These are phyloP conservation scores for Kazachstania psychrophila DNA, from an alignment of 805 yeast species.

Conservation along the genomic window DNA sequence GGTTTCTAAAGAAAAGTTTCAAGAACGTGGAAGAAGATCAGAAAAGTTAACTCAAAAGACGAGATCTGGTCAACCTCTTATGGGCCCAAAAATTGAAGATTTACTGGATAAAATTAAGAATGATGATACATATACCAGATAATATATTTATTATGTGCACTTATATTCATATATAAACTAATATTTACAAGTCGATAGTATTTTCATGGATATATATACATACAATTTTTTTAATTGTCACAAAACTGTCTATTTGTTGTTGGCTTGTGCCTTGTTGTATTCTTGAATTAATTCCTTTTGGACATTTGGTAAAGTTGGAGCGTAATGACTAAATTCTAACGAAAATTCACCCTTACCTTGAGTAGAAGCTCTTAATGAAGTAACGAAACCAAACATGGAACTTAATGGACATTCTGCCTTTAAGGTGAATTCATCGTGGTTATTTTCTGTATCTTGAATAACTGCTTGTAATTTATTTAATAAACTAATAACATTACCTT, in stretches of 20 bases:
- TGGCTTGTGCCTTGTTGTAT: conserved; percentile 50
- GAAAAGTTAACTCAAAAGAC: conserved; percentile 47
- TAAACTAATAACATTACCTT: conserved; percentile 83
- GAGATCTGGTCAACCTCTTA: conserved; percentile 72
- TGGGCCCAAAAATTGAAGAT: conserved; percentile 81
- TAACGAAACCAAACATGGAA: conserved; percentile 93
- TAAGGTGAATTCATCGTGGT: conserved; percentile 87
- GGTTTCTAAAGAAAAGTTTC: conserved; percentile 32
- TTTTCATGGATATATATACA: neutral
- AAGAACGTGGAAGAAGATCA: conserved; percentile 36
- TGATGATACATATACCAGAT: conserved; percentile 31
- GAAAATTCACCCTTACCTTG: conserved; percentile 99
- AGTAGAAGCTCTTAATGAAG: conserved; percentile 88
- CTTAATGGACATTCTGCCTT: conserved; percentile 94
- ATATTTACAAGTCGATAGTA: no score
- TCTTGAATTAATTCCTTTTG: conserved; percentile 87
- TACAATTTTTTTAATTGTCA: neutral
- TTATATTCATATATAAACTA: no score
- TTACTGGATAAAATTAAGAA: conserved; percentile 66
- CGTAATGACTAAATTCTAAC: conserved; percentile 85
- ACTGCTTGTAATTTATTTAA: conserved; percentile 88
- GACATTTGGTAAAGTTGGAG: conserved; percentile 82
- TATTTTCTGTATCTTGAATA: conserved; percentile 88
- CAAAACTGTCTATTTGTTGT: conserved; percentile 12
- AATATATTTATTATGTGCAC: neutral